phyloP scores from a whole-genome alignment of 2,329 filamentous ascomycete species.

The Colletotrichum costaricense region DNA sequence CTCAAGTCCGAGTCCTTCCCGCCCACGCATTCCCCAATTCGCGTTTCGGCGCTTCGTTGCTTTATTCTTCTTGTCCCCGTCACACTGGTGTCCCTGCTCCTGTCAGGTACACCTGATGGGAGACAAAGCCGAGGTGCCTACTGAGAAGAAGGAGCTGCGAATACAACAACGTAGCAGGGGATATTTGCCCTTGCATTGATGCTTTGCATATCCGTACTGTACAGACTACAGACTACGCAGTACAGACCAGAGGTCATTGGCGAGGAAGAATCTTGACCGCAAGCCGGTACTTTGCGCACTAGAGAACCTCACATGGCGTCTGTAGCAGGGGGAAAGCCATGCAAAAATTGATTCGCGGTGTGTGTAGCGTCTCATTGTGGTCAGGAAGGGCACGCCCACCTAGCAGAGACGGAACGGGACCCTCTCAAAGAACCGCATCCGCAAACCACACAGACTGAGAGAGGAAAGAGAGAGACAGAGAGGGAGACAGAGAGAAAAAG shows the following conservation, averaged over 20 bases:
- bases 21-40: background rate
- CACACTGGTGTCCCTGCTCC: background rate
- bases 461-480: background rate
- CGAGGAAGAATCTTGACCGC: slow-evolving; percentile 6
- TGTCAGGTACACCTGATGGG: too few relatives aligned
- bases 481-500: slow-evolving; percentile 1
- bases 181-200: slow-evolving; percentile 26
- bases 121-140: background rate
- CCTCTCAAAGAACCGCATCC: background rate
- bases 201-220: background rate
- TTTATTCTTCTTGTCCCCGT: slow-evolving; percentile 1
- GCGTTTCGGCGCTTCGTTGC: background rate
- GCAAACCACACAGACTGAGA: background rate
- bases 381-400: background rate
- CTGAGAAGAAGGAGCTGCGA: background rate
- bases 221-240: too few relatives aligned
- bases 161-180: slow-evolving; percentile 7
- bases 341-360: slow-evolving; percentile 3
- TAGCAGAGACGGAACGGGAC: background rate
- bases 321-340: slow-evolving; percentile 12
- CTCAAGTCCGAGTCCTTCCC: background rate
- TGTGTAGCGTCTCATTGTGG: slow-evolving; percentile 1
- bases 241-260: background rate
- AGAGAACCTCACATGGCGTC: slow-evolving; percentile 4
- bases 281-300: background rate